Conservation (phyloP, 768 basidiomycete species). For the Rickenella mellea region DNA sequence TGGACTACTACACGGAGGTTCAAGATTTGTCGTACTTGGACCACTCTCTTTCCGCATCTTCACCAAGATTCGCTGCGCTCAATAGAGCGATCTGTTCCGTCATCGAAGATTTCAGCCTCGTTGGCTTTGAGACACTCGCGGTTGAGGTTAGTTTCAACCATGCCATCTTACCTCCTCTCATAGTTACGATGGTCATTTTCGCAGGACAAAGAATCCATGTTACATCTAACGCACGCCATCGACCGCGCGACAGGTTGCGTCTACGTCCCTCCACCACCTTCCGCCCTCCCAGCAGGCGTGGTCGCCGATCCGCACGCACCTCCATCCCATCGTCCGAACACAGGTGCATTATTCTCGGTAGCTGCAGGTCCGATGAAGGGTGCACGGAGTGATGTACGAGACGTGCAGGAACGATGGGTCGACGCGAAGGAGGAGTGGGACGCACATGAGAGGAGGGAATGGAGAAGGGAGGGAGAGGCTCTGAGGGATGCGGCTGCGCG, state of each 20-base stretch:
- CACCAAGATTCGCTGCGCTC: conserved; percentile 64
- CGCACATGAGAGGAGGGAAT: conserved; percentile 66
- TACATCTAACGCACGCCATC: conserved; percentile 72
- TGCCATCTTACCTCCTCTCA: not conserved
- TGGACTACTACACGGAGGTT: conserved; percentile 96
- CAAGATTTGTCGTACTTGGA: conserved; percentile 89
- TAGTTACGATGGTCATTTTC: not conserved
- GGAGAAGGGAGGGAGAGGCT: conserved; percentile 66
- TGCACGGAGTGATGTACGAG: conserved; percentile 35
- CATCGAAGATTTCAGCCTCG: conserved; percentile 88
- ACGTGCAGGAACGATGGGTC: conserved; percentile 93
- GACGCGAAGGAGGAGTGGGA: conserved; percentile 78
- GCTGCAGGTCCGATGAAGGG: conserved; percentile 20
- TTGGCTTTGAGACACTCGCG: conserved; percentile 93
- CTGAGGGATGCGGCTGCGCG: conserved; percentile 31
- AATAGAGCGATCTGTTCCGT: conserved; percentile 88
- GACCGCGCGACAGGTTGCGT: conserved; percentile 92
- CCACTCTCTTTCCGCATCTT: conserved; percentile 53
- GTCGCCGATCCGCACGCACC: conserved; percentile 24
- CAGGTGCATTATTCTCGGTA: conserved; percentile 56
- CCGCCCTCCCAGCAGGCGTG: conserved; percentile 14
- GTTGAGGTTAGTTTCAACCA: conserved; percentile 62
- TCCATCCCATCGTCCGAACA: conserved; percentile 41
- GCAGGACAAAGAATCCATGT: conserved; percentile 92
- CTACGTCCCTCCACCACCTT: conserved; percentile 52